Base-by-base conservation (phyloP, 2,329 filamentous ascomycete species). In the Chrysoporthe deuterocubensis region DNA sequence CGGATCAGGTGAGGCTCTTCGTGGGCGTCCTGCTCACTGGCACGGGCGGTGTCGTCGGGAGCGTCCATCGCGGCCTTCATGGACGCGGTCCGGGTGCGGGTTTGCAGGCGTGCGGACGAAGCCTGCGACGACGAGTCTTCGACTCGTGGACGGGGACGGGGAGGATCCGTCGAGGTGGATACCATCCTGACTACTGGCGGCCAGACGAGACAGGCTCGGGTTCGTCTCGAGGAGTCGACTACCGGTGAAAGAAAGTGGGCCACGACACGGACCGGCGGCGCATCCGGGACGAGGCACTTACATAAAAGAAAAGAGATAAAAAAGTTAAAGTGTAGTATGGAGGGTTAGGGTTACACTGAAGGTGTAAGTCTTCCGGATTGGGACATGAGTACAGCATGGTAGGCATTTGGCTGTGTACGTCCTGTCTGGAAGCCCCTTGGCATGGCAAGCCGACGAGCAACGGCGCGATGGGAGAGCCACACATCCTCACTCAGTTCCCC, bases 1-100 rank as follows among this genome's bases (percentile, higher is more conserved):
- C 78, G 77, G 60, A 75, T 71, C 48, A 66, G 57, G 34, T 68
- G 62, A 46, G 63, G 26, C 60, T 66, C 68, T 40, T 64, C 62
- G 57, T 50, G 56, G n/a, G 37, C 44, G 48, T 32, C 37, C 62
- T 68, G 57, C 37, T 68, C 66, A 52, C 37, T 43, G 16, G n/a
- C 7, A 59, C 14, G 32, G 6, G 18, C 37, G 48, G 46, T 42
- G 18, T 46, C 46, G 26, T 40, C 46, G 48, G 40, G 21, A 34
- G 61, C 16, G n/a, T 52, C 48, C 61, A 63, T 63, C 46, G 61
- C 61, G 21, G n/a, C 13, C 14, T 32, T 54, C 44, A 13, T 13
- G 34, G 11, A n/a, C 26, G 9, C 26, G 26, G 40, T 46, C n/a
- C 21, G 26, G 11, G n/a, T 60, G 57, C 16, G 43, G 37, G 37